Percentiles rank a stretch among this genome's conserved stretches.
Conservation (phyloP, 331 rosid genomes). For the Quercus phellos region DNA sequence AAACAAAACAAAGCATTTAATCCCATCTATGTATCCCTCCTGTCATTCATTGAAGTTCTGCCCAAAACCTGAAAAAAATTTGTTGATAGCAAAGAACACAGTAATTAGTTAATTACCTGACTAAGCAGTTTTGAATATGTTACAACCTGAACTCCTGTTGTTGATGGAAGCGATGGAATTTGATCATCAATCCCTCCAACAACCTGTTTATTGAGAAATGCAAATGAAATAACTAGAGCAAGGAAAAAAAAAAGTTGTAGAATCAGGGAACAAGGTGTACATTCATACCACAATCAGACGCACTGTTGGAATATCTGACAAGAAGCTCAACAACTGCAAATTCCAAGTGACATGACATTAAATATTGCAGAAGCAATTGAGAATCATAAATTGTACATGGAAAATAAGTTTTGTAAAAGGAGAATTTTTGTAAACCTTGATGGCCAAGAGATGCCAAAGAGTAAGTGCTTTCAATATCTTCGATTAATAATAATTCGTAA, state of each 20-base stretch:
- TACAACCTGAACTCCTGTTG: conserved; percentile 69
- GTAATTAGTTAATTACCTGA: conserved; percentile 75
- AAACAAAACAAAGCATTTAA: not conserved
- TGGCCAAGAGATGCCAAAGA: no score
- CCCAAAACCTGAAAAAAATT: not conserved
- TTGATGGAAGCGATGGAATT: conserved; percentile 72
- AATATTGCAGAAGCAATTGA: conserved; percentile 24
- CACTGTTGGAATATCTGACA: conserved; percentile 79
- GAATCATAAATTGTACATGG: not conserved
- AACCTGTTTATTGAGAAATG: conserved; percentile 44
- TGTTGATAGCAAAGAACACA: conserved; percentile 18
- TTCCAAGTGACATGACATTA: conserved; percentile 22
- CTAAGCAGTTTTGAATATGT: conserved; percentile 65
- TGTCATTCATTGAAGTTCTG: not conserved
- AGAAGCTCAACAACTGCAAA: conserved; percentile 81
- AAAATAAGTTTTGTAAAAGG: no score
- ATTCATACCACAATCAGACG: conserved; percentile 88
- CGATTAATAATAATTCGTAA: no score
- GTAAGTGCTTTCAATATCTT: no score
- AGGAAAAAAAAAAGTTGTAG: conserved; percentile 17
- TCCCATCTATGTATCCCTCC: not conserved
- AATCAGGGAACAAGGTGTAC: conserved; percentile 8
- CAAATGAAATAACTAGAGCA: conserved; percentile 11
- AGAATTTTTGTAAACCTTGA: no score
- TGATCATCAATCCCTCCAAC: conserved; percentile 90